Base-by-base conservation (phyloP, 352 stramenopile genomes). In the Chrysophaeum taylorii region DNA sequence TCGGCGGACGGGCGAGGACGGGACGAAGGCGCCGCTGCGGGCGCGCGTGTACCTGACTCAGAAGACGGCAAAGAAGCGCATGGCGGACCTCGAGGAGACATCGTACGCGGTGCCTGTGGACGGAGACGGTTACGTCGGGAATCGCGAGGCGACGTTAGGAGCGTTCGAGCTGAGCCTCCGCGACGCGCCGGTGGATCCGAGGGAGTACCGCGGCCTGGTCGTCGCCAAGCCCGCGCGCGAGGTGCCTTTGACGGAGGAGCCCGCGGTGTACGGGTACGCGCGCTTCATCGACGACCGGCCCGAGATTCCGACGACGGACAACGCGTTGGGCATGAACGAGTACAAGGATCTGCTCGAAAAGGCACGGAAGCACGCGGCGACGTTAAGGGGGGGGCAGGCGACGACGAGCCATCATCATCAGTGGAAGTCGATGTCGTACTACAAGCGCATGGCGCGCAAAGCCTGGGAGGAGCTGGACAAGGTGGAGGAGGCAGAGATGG, bases 21-120 rank as follows among this genome's bases (percentile, higher is more conserved):
- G 33, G 2, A 23, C 16, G 33, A 27, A 25, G 27, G 31, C 1
- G 18, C 57, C 57, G 2, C 35, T 66, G 9, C 31, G 36, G 16
- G 57, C 57, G 12, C 7, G 36, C 33, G 57, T 66, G 14, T 66
- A 38, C 57, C 35, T 66, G 9, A 66, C 57, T 15, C 31, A n/a
- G 1, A 66, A 66, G 36, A 66, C 41, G 57, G 12, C 57, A 9
- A 66, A 66, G 36, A 66, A 45, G 57, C 57, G 57, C 33, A 66
- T 66, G 57, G 35, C 57, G 36, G 57, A 66, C 36, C n/a, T 66
- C 12, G 57, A 66, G 36, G 57, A 66, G 36, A 66, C 57, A 36
- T 31, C 33, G 12, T 66, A 66, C 31, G 7, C 7, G 23, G 57
- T 66, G 57, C 57, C 57, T n/a, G n/a, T 66, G 12, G 57, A 66